A percentile compares a stretch with the other conserved stretches of the same genome.
phyloP scores from a whole-genome alignment of 352 stramenopile genomes.

The Globisporangium acanthophoron region DNA sequence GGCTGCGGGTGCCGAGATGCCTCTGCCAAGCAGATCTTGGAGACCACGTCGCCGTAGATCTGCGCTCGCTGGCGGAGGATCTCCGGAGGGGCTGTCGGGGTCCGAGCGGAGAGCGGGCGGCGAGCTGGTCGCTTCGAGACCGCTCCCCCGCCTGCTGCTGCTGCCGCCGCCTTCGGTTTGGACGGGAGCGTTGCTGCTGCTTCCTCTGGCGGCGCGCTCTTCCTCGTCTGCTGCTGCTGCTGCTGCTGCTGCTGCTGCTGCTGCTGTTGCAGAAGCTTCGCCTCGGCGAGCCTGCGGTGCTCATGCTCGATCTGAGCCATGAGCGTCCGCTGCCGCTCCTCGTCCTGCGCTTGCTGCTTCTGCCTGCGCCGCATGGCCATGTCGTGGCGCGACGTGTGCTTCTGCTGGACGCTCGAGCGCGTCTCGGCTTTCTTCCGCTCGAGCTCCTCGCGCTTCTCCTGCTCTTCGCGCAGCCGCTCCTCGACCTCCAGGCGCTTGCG shows the following conservation, averaged over 20 bases:
- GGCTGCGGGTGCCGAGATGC: conserved; percentile 4
- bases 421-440: conserved; percentile 22
- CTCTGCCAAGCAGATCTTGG: conserved; percentile 35
- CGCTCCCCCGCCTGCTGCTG: neutral
- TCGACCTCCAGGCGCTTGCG: conserved; percentile 13
- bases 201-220: conserved; percentile 5
- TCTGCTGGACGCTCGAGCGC: conserved; percentile 12
- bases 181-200: conserved; percentile 1
- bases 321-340: conserved; percentile 17
- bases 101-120: conserved; percentile 24
- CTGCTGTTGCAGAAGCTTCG: conserved; percentile 15
- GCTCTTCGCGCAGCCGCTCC: conserved; percentile 10
- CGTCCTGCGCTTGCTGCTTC: conserved; percentile 13
- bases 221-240: too few species aligned
- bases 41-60: conserved; percentile 49
- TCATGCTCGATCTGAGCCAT: conserved; percentile 13
- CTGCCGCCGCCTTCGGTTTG: neutral
- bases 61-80: conserved; percentile 35
- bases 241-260: conserved; percentile 15
- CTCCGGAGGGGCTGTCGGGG: conserved; percentile 18
- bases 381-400: conserved; percentile 8
- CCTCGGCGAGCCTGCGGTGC: conserved; percentile 15
- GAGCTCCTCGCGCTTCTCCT: conserved; percentile 14
- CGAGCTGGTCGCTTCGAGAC: conserved; percentile 1
- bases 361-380: conserved; percentile 7